Base-by-base conservation (phyloP, 768 basidiomycete species). In the Cytidiella melzeri region DNA sequence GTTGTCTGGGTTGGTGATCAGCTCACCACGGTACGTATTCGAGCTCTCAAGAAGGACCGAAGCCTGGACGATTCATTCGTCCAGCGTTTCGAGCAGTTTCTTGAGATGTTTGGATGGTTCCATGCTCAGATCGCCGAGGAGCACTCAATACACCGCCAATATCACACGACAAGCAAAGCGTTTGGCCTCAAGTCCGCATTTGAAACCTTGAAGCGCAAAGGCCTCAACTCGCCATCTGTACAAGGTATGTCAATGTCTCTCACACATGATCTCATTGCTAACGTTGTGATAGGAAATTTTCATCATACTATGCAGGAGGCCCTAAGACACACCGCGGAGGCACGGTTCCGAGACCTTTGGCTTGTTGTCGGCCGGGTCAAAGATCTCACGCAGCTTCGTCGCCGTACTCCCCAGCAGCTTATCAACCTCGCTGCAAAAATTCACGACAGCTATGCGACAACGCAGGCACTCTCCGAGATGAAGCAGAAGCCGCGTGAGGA, bases 91-190 rank as follows among this genome's bases (percentile, higher is more conserved):
- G 69, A 73, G 42, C 72, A 59, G 53, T 49, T 67, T 9, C 37
- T 69, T 1, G 39, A 53, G 0, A 47, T 58, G 0, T 71, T 70
- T 36, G 68, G 73, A 0, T 75, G 73, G 72, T 64, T 76, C 13
- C 73, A 76, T 47, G 51, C 67, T 0, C 36, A 54, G 19, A 72
- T 75, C 67, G 70, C 69, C 3, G 66, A 64, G 46, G 71, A 65
- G 4, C 64, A 68, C 41, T 70, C 70, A 0, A 43, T 76, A 0
- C 68, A 73, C 51, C 66, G 66, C 41, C 73, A 74, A 45, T 73
- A 72, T 50, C 56, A 65, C 5, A 68, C 68, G 0, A 69, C 70
- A 1, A 43, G 19, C 12, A 38, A 47, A 6, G 55, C 57, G 0
- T n/a, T 10, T 21, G 61, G 60, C 2, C 51, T 63, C 0, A 45